Evolutionary conservation across 1,284 basidiomycete species (phyloP).

Genomic region (Inonotus obliquus): DNA sequence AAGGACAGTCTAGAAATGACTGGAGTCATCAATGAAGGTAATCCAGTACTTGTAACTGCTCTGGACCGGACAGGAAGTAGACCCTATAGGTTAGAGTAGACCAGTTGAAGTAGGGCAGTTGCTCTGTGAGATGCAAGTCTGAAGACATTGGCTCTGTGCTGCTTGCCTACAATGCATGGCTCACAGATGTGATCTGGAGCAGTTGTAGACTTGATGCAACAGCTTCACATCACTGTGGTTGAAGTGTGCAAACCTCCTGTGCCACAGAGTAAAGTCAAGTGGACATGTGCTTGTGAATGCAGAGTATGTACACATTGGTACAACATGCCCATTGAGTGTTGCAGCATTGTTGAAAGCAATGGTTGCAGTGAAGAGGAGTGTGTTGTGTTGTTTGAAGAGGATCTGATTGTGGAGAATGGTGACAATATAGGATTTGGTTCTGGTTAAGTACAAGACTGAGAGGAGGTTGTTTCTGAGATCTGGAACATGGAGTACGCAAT

Average conservation of each 20-base stretch:
- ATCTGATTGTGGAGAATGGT: not conserved
- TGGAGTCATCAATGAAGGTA: no score
- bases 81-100: no score
- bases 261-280: not conserved
- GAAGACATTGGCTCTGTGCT: conserved; percentile 21
- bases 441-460: conserved; percentile 28
- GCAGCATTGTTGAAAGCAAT: conserved; percentile 19
- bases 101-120: no score
- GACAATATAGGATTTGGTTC: conserved; percentile 19
- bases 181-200: conserved; percentile 19
- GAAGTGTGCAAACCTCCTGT: not conserved
- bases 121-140: no score
- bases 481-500: conserved; percentile 29
- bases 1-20: no score
- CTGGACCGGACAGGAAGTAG: no score
- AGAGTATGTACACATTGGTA: not conserved
- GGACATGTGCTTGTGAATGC: not conserved
- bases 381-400: conserved; percentile 15
- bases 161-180: conserved; percentile 22
- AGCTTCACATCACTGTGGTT: not conserved
- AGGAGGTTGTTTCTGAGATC: no score
- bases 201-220: conserved; percentile 6
- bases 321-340: conserved; percentile 6
- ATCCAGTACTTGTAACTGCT: no score
- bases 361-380: conserved; percentile 16